Evolutionary conservation across 192 early-diverging fungal species (phyloP).

Genomic region (Pilaira anomala): DNA sequence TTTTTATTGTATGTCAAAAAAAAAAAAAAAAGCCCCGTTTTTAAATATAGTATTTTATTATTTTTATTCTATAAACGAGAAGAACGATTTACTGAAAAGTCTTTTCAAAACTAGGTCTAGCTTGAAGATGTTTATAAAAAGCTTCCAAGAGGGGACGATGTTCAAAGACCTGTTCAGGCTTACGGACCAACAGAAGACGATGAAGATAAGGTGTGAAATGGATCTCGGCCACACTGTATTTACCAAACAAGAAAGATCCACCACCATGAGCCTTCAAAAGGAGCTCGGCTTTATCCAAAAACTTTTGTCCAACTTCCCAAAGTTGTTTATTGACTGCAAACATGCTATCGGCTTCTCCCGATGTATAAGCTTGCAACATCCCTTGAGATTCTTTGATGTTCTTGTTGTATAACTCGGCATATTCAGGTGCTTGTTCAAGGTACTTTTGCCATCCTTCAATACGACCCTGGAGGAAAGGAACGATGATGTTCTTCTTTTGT

Average conservation of each 20-base stretch:
- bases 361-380: not conserved
- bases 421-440: constrained; percentile 10
- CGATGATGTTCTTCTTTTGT: constrained; percentile 12
- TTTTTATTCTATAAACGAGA: too few species aligned
- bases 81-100: constrained; percentile 13
- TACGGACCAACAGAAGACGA: constrained; percentile 10
- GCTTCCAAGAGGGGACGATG: constrained; percentile 14
- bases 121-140: constrained; percentile 16
- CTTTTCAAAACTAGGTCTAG: constrained; percentile 13
- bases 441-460: constrained; percentile 13
- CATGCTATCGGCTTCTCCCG: not conserved
- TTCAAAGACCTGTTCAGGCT: constrained; percentile 7
- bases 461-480: constrained; percentile 14
- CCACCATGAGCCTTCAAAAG: not conserved
- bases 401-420: constrained; percentile 10
- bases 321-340: constrained; percentile 7
- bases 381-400: constrained; percentile 11
- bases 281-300: constrained; percentile 13
- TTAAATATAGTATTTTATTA: too few species aligned
- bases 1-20: too few species aligned
- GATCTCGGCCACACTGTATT: constrained; percentile 17
- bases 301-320: constrained; percentile 7
- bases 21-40: too few species aligned
- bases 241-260: constrained; percentile 8
- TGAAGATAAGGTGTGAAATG: constrained; percentile 24